phyloP scores from a whole-genome alignment of 441 rosid species.

The Sinapis alba region DNA sequence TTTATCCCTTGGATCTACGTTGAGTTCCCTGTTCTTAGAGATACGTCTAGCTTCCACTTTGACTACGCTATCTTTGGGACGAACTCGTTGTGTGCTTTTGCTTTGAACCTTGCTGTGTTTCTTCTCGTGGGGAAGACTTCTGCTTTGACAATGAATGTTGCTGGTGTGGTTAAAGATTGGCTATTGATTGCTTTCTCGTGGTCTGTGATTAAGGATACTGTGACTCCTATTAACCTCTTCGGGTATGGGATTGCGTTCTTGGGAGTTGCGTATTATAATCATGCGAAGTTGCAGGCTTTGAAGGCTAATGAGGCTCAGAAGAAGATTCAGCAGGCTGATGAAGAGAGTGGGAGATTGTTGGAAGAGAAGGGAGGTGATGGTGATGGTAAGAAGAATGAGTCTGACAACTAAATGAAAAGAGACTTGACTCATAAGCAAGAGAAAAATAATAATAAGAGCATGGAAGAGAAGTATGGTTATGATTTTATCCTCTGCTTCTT shows the following conservation, averaged over 20 bases:
- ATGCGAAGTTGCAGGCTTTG: slow-evolving; percentile 61
- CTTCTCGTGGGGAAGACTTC: slow-evolving; percentile 56
- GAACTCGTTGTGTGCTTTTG: slow-evolving; percentile 53
- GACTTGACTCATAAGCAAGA: neutral
- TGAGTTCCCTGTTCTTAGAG: slow-evolving; percentile 46
- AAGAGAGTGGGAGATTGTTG: slow-evolving; percentile 42
- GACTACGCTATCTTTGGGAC: slow-evolving; percentile 49
- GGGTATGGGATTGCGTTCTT: slow-evolving; percentile 77
- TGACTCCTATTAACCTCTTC: slow-evolving; percentile 52
- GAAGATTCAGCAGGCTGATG: slow-evolving; percentile 42
- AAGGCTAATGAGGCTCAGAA: slow-evolving; percentile 54
- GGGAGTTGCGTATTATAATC: slow-evolving; percentile 80
- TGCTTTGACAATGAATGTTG: slow-evolving; percentile 63
- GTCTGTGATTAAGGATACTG: slow-evolving; percentile 61
- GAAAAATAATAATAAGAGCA: slow-evolving; percentile 29
- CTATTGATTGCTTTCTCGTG: slow-evolving; percentile 59
- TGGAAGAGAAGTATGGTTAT: slow-evolving; percentile 22
- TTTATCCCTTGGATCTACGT: slow-evolving; percentile 45
- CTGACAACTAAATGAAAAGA: slow-evolving; percentile 24
- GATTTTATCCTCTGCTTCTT: slow-evolving; percentile 2
- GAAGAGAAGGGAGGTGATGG: slow-evolving; percentile 39
- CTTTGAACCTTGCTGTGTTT: slow-evolving; percentile 56
- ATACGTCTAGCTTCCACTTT: slow-evolving; percentile 47
- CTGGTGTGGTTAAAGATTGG: slow-evolving; percentile 65
- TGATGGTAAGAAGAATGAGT: slow-evolving; percentile 36